phyloP scores from a whole-genome alignment of 768 basidiomycete species.

The Artomyces pyxidatus region DNA sequence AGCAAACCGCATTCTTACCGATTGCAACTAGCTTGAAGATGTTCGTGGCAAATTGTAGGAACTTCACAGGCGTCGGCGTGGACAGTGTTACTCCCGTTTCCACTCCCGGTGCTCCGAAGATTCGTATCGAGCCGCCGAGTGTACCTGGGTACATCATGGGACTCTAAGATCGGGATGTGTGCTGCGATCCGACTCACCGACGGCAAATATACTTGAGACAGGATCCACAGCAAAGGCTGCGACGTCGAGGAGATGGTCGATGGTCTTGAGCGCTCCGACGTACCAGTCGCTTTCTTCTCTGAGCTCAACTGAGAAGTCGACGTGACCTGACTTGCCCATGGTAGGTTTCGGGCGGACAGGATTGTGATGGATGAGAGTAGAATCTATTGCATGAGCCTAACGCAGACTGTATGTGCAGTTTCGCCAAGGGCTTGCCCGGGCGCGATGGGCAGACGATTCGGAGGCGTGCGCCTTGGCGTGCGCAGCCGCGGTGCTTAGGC shows the following conservation, averaged over 20 bases:
- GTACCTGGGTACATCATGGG: conserved; percentile 42
- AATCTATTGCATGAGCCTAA: background rate
- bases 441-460: too few relatives aligned
- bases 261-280: conserved; percentile 36
- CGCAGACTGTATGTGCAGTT: background rate
- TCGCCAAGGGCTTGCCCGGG: background rate
- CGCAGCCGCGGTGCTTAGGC: too few relatives aligned
- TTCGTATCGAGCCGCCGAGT: conserved; percentile 46
- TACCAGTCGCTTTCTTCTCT: conserved; percentile 53
- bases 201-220: conserved; percentile 49
- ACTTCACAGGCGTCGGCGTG: conserved; percentile 37
- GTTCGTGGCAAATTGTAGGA: conserved; percentile 53
- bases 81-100: conserved; percentile 41
- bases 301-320: conserved; percentile 51
- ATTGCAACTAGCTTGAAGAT: conserved; percentile 51
- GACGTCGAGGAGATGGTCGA: conserved; percentile 45
- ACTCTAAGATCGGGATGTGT: conserved; percentile 2
- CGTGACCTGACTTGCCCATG: too few relatives aligned
- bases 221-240: conserved; percentile 52
- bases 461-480: too few relatives aligned
- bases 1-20: conserved; percentile 34
- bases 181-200: conserved; percentile 32
- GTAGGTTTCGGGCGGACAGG: too few relatives aligned
- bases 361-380: background rate
- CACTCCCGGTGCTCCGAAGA: conserved; percentile 66